A percentile compares a stretch with the other conserved stretches of the same genome.
These are phyloP conservation scores for Suillus brevipes DNA, from an alignment of 768 basidiomycete species.

Conservation along the genomic window DNA sequence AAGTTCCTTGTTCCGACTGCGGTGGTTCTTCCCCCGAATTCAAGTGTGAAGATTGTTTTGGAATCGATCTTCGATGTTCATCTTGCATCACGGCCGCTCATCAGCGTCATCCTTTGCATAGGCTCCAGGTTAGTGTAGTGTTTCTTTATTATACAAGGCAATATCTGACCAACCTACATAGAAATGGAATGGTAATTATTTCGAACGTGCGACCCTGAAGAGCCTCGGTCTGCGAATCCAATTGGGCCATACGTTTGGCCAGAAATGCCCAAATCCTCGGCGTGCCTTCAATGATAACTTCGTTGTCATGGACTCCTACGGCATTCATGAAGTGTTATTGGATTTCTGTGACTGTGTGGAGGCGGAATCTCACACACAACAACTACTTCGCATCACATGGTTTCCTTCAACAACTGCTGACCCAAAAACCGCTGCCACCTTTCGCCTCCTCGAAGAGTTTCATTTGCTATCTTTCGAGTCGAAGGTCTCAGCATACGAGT, in stretches of 20 bases:
- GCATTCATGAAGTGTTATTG: conserved; percentile 21
- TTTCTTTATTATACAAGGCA: no score
- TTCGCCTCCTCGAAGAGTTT: conserved; percentile 22
- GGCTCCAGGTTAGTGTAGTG: conserved; percentile 5
- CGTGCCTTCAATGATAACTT: conserved; percentile 15
- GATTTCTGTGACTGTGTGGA: conserved; percentile 17
- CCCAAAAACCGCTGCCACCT: conserved; percentile 3
- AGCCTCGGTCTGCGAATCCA: conserved; percentile 20
- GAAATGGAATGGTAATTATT: conserved; percentile 23
- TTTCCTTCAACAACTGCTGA: conserved; percentile 10
- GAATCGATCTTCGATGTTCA: no score
- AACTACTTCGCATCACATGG: conserved; percentile 12
- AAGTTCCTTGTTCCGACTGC: no score
- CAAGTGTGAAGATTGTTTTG: no score
- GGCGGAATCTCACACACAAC: conserved; percentile 1
- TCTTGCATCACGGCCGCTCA: no score
- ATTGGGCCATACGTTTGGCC: conserved; percentile 19
- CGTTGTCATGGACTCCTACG: conserved; percentile 23
- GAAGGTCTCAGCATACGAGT: conserved; percentile 30
- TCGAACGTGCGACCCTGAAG: conserved; percentile 17
- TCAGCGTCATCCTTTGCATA: conserved; percentile 2
- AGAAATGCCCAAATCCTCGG: conserved; percentile 12
- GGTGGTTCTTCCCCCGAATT: no score
- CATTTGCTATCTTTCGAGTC: conserved; percentile 30
- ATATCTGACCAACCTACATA: neutral